phyloP scores from a whole-genome alignment of 768 basidiomycete species.

The Leccinum incarnatum region DNA sequence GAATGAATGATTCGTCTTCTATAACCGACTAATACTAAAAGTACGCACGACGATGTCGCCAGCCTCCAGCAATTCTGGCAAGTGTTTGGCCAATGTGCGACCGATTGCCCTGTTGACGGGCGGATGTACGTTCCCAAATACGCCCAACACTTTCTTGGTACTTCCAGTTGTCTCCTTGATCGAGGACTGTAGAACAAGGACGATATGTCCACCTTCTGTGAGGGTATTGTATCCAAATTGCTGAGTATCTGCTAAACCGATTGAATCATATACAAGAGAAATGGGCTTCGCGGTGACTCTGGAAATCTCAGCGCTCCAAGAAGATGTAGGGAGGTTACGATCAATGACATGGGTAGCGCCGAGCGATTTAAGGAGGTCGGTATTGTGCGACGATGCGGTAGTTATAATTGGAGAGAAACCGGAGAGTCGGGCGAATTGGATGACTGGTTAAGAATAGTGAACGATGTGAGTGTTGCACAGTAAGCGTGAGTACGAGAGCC shows the following conservation, averaged over 20 bases:
- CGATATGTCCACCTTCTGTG: conserved; percentile 30
- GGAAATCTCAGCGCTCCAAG: conserved; percentile 15
- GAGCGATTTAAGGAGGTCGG: conserved; percentile 30
- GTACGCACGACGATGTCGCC: conserved; percentile 18
- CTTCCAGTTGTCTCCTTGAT: conserved; percentile 17
- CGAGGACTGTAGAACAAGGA: conserved; percentile 1
- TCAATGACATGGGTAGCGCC: conserved; percentile 40
- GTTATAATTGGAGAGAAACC: conserved; percentile 39
- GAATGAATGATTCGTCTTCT: background rate
- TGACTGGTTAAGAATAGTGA: conserved; percentile 14
- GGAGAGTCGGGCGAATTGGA: conserved; percentile 35
- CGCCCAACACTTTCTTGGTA: conserved; percentile 14
- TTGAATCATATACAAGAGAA: conserved; percentile 24
- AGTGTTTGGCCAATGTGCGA: conserved; percentile 7
- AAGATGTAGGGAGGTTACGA: conserved; percentile 18
- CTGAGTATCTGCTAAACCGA: conserved; percentile 33
- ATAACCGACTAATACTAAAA: background rate
- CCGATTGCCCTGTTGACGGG: conserved; percentile 15
- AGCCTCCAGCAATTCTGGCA: conserved; percentile 10
- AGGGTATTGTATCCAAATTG: conserved; percentile 32
- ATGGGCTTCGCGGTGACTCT: conserved; percentile 15
- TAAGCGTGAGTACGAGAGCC: conserved; percentile 5
- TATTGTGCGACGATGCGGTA: conserved; percentile 38
- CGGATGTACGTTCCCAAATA: conserved; percentile 10
- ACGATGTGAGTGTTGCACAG: background rate